phyloP scores from a whole-genome alignment of 805 yeast genomes.

The Spathaspora hagerdaliae region DNA sequence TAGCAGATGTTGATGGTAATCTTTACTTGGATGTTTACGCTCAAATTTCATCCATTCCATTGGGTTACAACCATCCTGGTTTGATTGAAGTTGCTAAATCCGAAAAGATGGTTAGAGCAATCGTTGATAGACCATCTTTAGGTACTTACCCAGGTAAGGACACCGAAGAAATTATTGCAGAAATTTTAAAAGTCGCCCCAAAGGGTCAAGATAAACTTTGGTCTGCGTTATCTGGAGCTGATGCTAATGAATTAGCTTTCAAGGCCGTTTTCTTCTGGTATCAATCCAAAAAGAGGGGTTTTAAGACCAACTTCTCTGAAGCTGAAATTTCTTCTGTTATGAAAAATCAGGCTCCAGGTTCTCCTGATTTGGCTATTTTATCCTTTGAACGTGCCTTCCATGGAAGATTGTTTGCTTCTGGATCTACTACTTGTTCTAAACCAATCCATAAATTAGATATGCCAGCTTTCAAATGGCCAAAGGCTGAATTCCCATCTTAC shows the following conservation, averaged over 20 bases:
- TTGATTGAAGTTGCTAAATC: slow-evolving; percentile 65
- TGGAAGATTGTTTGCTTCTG: slow-evolving; percentile 90
- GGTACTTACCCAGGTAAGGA: slow-evolving; percentile 78
- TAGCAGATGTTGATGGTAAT: slow-evolving; percentile 80
- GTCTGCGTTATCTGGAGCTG: slow-evolving; percentile 82
- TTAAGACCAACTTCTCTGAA: slow-evolving; percentile 50
- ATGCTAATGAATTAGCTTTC: slow-evolving; percentile 85
- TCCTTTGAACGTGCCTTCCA: slow-evolving; percentile 91
- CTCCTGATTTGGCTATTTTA: slow-evolving; percentile 80
- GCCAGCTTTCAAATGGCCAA: slow-evolving; percentile 97
- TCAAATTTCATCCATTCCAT: slow-evolving; percentile 80
- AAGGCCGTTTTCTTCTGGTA: slow-evolving; percentile 85
- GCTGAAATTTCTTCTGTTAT: slow-evolving; percentile 73
- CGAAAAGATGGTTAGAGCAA: slow-evolving; percentile 65
- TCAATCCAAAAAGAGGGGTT: slow-evolving; percentile 66
- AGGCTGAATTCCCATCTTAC: slow-evolving; percentile 85
- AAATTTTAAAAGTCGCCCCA: slow-evolving; percentile 65
- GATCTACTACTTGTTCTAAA: slow-evolving; percentile 87
- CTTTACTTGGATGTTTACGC: slow-evolving; percentile 69
- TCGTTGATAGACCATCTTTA: slow-evolving; percentile 80
- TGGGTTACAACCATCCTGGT: slow-evolving; percentile 84
- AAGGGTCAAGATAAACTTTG: slow-evolving; percentile 71
- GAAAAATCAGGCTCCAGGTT: slow-evolving; percentile 82
- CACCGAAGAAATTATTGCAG: slow-evolving; percentile 51
- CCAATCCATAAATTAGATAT: slow-evolving; percentile 91